A percentile compares a stretch with the other conserved stretches of the same genome.
phyloP scores from a whole-genome alignment of 2,329 filamentous ascomycete species.

The Pestalotiopsis sp. region DNA sequence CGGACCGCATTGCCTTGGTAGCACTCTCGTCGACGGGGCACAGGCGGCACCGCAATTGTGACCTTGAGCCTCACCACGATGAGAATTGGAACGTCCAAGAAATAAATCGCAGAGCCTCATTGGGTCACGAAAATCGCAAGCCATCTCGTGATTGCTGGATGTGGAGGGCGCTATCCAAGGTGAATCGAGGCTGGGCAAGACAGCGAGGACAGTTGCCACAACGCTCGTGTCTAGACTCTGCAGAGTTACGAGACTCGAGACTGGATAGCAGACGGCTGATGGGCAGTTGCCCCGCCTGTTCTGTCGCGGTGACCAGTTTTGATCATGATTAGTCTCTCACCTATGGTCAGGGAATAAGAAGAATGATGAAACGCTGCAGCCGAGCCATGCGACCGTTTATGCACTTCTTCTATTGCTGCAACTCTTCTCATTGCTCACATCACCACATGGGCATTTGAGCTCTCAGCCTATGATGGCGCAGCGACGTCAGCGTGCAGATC shows the following conservation, averaged over 20 bases:
- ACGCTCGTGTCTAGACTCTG: neutral
- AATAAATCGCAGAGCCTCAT: neutral
- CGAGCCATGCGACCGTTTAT: neutral
- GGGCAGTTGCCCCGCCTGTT: neutral
- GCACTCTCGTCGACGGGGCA: neutral
- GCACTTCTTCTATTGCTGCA: neutral
- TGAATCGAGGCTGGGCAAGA: neutral
- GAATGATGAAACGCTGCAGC: neutral
- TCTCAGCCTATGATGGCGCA: conserved; percentile 25
- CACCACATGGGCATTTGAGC: neutral
- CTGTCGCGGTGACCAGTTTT: neutral
- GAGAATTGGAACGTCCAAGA: neutral
- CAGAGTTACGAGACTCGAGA: neutral
- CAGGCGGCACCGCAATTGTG: too few relatives aligned
- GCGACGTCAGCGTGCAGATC: conserved; percentile 31
- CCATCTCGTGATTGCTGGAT: neutral
- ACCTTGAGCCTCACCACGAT: neutral
- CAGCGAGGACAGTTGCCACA: neutral
- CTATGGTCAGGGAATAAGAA: neutral
- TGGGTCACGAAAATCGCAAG: neutral
- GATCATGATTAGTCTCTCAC: neutral
- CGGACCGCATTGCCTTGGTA: neutral
- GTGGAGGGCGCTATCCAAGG: neutral
- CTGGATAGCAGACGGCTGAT: neutral
- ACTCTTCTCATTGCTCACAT: neutral